Evolutionary conservation across 306 rosid species (phyloP).

Genomic region (Cucurbita ficifolia): DNA sequence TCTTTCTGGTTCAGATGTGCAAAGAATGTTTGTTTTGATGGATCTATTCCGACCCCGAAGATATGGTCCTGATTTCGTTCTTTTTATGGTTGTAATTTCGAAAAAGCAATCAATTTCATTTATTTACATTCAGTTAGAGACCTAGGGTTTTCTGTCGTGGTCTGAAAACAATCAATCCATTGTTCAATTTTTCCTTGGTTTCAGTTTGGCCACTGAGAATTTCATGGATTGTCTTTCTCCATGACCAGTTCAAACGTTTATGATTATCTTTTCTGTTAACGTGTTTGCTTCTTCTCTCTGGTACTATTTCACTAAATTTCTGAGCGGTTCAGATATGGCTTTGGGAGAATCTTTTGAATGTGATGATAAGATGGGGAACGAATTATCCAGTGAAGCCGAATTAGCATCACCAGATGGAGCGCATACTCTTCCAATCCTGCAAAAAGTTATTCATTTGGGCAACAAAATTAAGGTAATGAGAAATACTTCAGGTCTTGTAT

Average conservation of each 20-base stretch:
- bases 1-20: not conserved
- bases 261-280: not conserved
- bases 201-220: not conserved
- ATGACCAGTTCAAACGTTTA: not conserved
- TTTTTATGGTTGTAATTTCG: not conserved
- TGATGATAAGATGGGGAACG: slow-evolving; percentile 25
- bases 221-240: not conserved
- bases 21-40: not conserved
- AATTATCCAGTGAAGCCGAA: slow-evolving; percentile 32
- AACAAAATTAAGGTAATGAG: slow-evolving; percentile 44
- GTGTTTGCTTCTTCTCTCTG: not conserved
- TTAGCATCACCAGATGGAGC: slow-evolving; percentile 40
- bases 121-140: not conserved
- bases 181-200: not conserved
- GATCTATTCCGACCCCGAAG: slow-evolving; percentile 2
- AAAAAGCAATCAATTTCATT: not conserved
- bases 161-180: too few relatives aligned
- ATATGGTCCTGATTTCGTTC: slow-evolving; percentile 1
- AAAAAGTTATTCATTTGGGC: slow-evolving; percentile 50
- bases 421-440: slow-evolving; percentile 65
- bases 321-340: slow-evolving; percentile 15
- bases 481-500: not conserved
- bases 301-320: not conserved
- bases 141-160: not conserved
- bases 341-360: slow-evolving; percentile 18